Base-by-base conservation (phyloP, 2,329 filamentous ascomycete genomes). In the Colletotrichum shisoi region DNA sequence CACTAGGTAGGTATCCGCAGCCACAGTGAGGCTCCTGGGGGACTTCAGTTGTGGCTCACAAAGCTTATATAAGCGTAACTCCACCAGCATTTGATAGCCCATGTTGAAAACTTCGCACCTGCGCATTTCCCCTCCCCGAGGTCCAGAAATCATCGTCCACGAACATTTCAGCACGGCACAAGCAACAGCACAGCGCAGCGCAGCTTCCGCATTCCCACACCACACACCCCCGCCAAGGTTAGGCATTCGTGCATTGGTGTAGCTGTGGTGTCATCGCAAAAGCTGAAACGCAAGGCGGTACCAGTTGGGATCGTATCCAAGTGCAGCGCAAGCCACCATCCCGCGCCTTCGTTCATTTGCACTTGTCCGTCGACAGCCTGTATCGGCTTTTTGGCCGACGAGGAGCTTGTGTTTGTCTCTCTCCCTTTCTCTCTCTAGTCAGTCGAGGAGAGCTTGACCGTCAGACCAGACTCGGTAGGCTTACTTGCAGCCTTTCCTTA, bases 71-170 rank as follows among this genome's bases (percentile, higher is more conserved):
- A 62, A 56, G 9, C 37, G 1, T 3, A 9, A n/a, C 1, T 5
- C 2, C 9, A 13, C 31, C 19, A n/a, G 9, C 2, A 4, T 3
- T 13, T 34, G 31, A 2, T 9, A 21, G 2, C 51, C 62, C 62
- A 65, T 68, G 68, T 71, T 70, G 64, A 69, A 72, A 72, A 72
- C 63, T 72, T 69, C 70, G 72, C 70, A 66, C 66, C 62, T 71
- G 72, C 71, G 72, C 69, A 74, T 69, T 71, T 73, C 71, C 71
- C 72, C 68, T 74, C 72, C 71, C 72, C 68, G 69, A 69, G 65
- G 59, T 69, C 63, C 62, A 70, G 63, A 62, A 69, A 67, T 61
- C 69, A 70, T 70, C 73, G 71, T 45, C 70, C 62, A 70, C 71
- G 70, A 70, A 72, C 65, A 70, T 73, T 71, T 73, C 70, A 73